phyloP scores from a whole-genome alignment of 768 basidiomycete species.

The Pleurotus eryngii region DNA sequence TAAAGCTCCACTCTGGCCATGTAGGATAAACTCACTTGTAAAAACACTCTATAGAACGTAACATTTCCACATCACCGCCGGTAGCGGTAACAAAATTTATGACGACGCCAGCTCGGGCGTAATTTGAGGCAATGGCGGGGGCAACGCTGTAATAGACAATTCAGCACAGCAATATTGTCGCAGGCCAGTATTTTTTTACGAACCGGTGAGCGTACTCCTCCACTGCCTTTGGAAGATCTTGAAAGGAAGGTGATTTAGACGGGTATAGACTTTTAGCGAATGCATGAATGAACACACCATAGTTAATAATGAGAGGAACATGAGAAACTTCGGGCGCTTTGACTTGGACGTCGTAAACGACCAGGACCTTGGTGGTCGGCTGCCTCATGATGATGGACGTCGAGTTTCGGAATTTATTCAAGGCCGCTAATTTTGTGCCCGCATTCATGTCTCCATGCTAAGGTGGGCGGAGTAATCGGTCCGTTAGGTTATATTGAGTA shows the following conservation, averaged over 20 bases:
- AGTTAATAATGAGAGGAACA: constrained; percentile 93
- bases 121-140: constrained; percentile 82
- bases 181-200: constrained; percentile 12
- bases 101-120: constrained; percentile 85
- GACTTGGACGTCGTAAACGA: constrained; percentile 92
- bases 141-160: constrained; percentile 56
- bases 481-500: neutral
- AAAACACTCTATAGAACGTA: constrained; percentile 97
- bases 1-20: neutral
- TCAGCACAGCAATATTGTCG: constrained; percentile 6
- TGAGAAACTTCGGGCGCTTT: constrained; percentile 88
- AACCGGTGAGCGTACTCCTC: constrained; percentile 97
- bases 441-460: constrained; percentile 94
- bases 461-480: constrained; percentile 5
- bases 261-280: neutral
- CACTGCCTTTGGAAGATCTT: constrained; percentile 90
- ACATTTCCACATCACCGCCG: constrained; percentile 97
- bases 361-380: constrained; percentile 68
- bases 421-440: constrained; percentile 71
- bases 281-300: constrained; percentile 47
- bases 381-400: constrained; percentile 61
- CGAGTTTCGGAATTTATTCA: constrained; percentile 79
- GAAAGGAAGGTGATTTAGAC: constrained; percentile 5
- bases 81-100: constrained; percentile 98
- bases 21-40: constrained; percentile 58